A percentile compares a stretch with the other conserved stretches of the same genome.
Evolutionary conservation across 768 basidiomycete genomes (phyloP).

Genomic region (Leccinum arenicola): DNA sequence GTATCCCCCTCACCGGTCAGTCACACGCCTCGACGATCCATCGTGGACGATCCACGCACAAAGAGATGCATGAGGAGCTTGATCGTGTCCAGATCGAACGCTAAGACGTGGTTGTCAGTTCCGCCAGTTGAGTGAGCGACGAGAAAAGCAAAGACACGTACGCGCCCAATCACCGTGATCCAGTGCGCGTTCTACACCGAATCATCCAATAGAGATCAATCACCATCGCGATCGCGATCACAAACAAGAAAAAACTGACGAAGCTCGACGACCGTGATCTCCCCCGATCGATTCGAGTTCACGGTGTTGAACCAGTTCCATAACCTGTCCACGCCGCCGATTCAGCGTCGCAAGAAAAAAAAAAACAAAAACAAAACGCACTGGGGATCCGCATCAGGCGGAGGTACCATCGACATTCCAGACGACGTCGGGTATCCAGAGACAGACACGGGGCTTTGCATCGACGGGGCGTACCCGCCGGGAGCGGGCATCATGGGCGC

Average conservation of each 20-base stretch:
- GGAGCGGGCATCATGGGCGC: neutral
- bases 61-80: conserved; percentile 82
- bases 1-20: neutral
- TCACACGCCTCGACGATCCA: neutral
- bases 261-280: conserved; percentile 63
- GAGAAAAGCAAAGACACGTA: conserved; percentile 36
- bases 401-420: conserved; percentile 11
- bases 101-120: conserved; percentile 31
- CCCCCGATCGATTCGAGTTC: conserved; percentile 66
- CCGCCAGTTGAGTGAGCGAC: neutral
- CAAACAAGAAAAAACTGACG: conserved; percentile 40
- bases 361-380: conserved; percentile 32
- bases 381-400: conserved; percentile 73
- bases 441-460: neutral
- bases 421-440: conserved; percentile 15
- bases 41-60: conserved; percentile 39
- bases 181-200: conserved; percentile 41
- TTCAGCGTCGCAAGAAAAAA: neutral
- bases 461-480: neutral
- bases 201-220: neutral
- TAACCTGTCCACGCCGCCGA: conserved; percentile 40
- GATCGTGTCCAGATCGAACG: conserved; percentile 84
- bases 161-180: conserved; percentile 74
- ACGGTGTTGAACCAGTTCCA: conserved; percentile 75
- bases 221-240: neutral